Base-by-base conservation (phyloP, 2,329 filamentous ascomycete genomes). In the Ceratocystis albifundus region DNA sequence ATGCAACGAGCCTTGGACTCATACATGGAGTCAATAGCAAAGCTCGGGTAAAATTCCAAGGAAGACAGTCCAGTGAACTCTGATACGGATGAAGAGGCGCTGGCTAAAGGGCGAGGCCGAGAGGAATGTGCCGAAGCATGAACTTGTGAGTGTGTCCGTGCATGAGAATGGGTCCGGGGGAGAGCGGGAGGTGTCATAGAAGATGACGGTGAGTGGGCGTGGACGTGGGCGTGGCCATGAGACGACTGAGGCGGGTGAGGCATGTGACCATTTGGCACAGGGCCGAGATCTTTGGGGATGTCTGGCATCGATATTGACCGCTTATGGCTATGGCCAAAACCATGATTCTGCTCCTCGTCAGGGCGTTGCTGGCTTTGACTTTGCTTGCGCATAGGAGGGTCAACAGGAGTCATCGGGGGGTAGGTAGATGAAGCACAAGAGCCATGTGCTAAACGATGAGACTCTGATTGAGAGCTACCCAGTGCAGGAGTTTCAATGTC, bases 1-100 rank as follows among this genome's bases (percentile, higher is more conserved):
- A 69, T 67, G 64, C 68, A 65, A 61, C 65, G 64, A 22, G 67
- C 64, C 64, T 68, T 67, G 22, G 62, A 61, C 30, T 67, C 66
- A 15, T 67, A 67, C 63, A 67, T 67, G 10, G 66, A 67, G 48
- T 67, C 66, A 45, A 67, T 61, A 17, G 66, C 66, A 62, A 65
- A 67, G 62, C 62, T 65, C 15, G 66, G 66, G 32, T 67, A 67
- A 28, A 65, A 67, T 55, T 67, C 66, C 45, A 67, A 48, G 20
- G 66, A 67, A 6, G 63, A 65, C 2, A 67, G 46, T 1, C 66
- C 66, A 30, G 62, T 65, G 30, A 65, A 67, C 57, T 67, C 66
- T 8, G 46, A 12, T 7, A 30, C 15, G 12, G 41, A 20, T 45
- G 55, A 25, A 15, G 65, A 55, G 61, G 61, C 17, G 53, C 53